Evolutionary conservation across 371 early-diverging fungal species (phyloP), one percentile per base, ranked within the genome.

Genomic region (Mucor saturninus): DNA sequence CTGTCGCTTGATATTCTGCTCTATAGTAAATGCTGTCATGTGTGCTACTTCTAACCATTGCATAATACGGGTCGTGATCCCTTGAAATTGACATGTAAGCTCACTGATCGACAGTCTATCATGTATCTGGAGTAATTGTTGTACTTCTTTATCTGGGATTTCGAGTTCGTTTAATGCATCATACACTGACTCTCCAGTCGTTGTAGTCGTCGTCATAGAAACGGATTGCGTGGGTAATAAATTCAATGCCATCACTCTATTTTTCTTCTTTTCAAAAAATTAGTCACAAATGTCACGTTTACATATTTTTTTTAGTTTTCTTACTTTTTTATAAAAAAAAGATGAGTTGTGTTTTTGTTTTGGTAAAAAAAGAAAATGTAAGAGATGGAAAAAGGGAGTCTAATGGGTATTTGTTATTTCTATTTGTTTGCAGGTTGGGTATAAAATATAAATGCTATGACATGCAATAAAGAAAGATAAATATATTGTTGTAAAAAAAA

Each of bases 31-130:
- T 10, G 72, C 69, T 10, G 69, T 63, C 66, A 79, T 59, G 52
- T 79, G 79, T n/a, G 74, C 72, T 15, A 57, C 56, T 56, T 74
- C 72, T 37, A 79, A 48, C 79, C 79, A 79, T 13, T 59, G 61
- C 46, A 59, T 71, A 21, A 78, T 65, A 39, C 64, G 50, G 13
- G 48, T 38, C 11, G 67, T 62, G 11, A 73, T 56, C n/a, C 21
- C 56, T n/a, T 69, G 67, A 30, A 73, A 67, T 32, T 46, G 56
- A 28, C 46, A 54, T 35, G 63, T 35, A 5, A 67, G 9, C 32
- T 64, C 68, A 5, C 39, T 59, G 28, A 50, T 40, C 5, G 60
- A 42, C 9, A 67, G 51, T 4, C 43, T 50, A 3, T 67, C 61
- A 37, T 68, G 75, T 4, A 59, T 37, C 13, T 43, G 15, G 31